Conservation (phyloP, 2,329 filamentous ascomycete genomes). For the Fusarium acutatum region DNA sequence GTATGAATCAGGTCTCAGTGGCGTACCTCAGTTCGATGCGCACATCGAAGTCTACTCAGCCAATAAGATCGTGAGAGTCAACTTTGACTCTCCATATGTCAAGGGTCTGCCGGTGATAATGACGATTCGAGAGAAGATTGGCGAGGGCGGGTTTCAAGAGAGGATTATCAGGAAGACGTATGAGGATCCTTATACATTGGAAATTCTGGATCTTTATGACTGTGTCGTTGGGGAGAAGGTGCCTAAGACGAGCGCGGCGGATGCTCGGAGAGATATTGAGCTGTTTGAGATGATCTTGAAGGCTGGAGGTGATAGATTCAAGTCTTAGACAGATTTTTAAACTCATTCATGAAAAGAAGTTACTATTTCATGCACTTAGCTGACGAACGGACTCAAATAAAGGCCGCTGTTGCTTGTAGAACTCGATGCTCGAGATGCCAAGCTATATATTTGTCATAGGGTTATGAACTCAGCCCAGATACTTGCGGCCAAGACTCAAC, state of each 20-base stretch:
- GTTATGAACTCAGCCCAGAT: background rate
- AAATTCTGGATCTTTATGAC: conserved; percentile 48
- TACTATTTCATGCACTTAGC: accelerated
- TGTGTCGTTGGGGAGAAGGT: conserved; percentile 31
- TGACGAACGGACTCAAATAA: background rate
- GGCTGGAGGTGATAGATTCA: background rate
- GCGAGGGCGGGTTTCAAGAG: conserved; percentile 50
- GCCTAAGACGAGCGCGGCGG: conserved; percentile 42
- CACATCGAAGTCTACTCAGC: conserved; percentile 61
- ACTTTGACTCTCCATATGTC: conserved; percentile 67
- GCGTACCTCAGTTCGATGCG: conserved; percentile 62
- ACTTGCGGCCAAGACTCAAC: background rate
- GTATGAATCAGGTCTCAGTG: conserved; percentile 66
- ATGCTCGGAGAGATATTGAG: conserved; percentile 45
- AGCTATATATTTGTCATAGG: background rate
- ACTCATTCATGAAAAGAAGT: accelerated
- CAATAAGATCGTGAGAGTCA: conserved; percentile 62
- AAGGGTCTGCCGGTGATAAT: conserved; percentile 63
- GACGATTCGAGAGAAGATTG: conserved; percentile 51
- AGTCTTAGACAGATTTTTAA: too few relatives aligned
- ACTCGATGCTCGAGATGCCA: background rate
- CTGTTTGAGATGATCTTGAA: conserved; percentile 30
- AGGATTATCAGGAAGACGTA: conserved; percentile 54
- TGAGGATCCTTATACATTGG: conserved; percentile 50
- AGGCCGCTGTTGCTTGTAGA: accelerated